Percentiles rank a stretch among this genome's conserved stretches.
Evolutionary conservation across 2,329 filamentous ascomycete genomes (phyloP).

Genomic region (Ilyonectria sp.): DNA sequence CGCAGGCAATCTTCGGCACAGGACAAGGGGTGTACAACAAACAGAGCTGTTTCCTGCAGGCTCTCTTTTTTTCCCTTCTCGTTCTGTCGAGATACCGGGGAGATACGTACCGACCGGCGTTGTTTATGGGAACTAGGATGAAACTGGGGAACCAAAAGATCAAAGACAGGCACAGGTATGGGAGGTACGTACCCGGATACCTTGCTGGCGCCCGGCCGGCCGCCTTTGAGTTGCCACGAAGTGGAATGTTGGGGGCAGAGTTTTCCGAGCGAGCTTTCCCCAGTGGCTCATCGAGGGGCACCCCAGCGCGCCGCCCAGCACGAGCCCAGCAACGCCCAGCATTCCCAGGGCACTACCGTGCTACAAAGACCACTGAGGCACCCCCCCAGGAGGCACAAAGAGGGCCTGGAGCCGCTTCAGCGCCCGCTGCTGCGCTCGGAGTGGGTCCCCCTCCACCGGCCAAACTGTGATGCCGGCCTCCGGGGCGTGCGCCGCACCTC

Average conservation of each 20-base stretch:
- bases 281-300: conserved; percentile 47
- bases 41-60: conserved; percentile 16
- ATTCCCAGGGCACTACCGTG: conserved; percentile 27
- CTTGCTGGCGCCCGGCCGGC: conserved; percentile 46
- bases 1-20: conserved; percentile 46
- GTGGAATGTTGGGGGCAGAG: conserved; percentile 52
- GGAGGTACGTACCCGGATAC: conserved; percentile 26
- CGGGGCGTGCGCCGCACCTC: conserved; percentile 24
- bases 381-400: background rate
- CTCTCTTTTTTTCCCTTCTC: conserved; percentile 20
- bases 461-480: conserved; percentile 39
- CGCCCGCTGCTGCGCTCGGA: conserved; percentile 28
- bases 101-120: conserved; percentile 26
- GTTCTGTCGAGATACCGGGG: conserved; percentile 24
- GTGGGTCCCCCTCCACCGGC: conserved; percentile 36
- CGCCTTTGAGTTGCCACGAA: conserved; percentile 46
- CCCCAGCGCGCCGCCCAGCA: conserved; percentile 31
- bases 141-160: conserved; percentile 15
- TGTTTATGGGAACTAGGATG: conserved; percentile 14
- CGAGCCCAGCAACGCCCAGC: conserved; percentile 27
- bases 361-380: conserved; percentile 16
- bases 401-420: conserved; percentile 11
- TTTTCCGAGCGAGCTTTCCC: conserved; percentile 43
- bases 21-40: conserved; percentile 28
- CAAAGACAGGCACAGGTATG: conserved; percentile 10